Evolutionary conservation across 208 protist species (phyloP), one percentile per base, ranked within the genome.

Genomic region (Acanthamoeba sp.): DNA sequence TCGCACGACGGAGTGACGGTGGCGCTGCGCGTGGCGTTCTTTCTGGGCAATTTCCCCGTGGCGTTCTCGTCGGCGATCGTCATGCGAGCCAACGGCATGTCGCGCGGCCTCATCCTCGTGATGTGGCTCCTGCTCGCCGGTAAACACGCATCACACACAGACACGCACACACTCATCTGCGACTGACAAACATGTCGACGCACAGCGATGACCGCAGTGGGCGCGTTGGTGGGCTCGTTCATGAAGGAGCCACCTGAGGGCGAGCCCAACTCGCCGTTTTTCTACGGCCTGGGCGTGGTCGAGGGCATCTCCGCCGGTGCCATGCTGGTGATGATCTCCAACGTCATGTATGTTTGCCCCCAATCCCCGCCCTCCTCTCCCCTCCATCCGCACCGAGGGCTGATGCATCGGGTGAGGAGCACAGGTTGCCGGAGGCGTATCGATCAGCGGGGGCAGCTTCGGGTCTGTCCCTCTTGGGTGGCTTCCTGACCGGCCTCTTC

Each of bases 51-150:
- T n/a, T 14, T 78, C 10, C 69, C 69, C 10, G 38, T 78, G 4
- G 69, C 69, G 34, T 34, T 78, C 5, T 38, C 69, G 10, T 78
- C 69, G 1, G 42, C 69, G 12, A 78, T 78, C 69, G 38, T 78
- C 69, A 78, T 78, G 69, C 29, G 42, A 1, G 69, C 42, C 34
- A 78, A 78, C 69, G 69, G 69, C 32, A 78, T 78, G 69, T 78
- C 69, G 69, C 69, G 69, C 2, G 2, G 14, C 24, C 16, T 20
- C 38, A 78, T 78, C 69, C 34, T 78, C 69, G 0, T 78, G 34
- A 78, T 78, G 69, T 78, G 69, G 69, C 38, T 45, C 38, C 42
- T 78, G 38, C 69, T 78, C 38, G 20, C 38, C 36, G 69, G 69
- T 78, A 78, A 29, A 6, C 34, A 22, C 69, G 34, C 34, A 22